Conservation (phyloP, 2,329 filamentous ascomycete species). For the Neofusicoccum kwambonambiense region DNA sequence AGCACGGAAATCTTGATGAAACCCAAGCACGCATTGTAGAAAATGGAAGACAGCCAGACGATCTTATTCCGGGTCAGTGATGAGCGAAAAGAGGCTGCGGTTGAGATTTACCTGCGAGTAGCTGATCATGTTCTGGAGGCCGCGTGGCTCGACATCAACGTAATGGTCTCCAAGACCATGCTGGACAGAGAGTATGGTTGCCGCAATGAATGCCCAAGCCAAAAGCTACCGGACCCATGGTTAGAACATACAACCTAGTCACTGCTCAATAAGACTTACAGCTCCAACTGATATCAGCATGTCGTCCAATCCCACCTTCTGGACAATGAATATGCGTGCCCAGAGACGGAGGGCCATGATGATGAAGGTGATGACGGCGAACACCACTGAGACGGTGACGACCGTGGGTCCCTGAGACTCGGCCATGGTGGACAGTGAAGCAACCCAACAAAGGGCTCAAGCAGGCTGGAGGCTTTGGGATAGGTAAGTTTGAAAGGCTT, state of each 20-base stretch:
- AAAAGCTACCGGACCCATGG: slow-evolving; percentile 24
- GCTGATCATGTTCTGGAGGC: slow-evolving; percentile 24
- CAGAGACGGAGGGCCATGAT: slow-evolving; percentile 41
- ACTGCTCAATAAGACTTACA: slow-evolving; percentile 23
- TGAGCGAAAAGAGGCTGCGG: background rate
- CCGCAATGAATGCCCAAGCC: slow-evolving; percentile 38
- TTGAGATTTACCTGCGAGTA: slow-evolving; percentile 24
- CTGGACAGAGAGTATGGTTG: slow-evolving; percentile 33
- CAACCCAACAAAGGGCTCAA: slow-evolving; percentile 9
- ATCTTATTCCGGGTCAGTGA: slow-evolving; percentile 7
- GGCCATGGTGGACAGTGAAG: slow-evolving; percentile 6
- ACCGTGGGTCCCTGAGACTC: slow-evolving; percentile 23
- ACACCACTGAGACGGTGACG: slow-evolving; percentile 36
- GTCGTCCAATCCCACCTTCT: slow-evolving; percentile 33
- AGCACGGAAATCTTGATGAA: slow-evolving; percentile 50
- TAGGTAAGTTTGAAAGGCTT: background rate
- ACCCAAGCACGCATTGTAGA: slow-evolving; percentile 46
- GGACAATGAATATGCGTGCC: slow-evolving; percentile 40
- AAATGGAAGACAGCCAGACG: slow-evolving; percentile 50
- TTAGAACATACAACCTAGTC: slow-evolving; percentile 20
- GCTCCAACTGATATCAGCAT: slow-evolving; percentile 26
- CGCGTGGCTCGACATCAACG: slow-evolving; percentile 24
- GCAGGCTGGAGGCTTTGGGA: background rate
- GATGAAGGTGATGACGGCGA: slow-evolving; percentile 39
- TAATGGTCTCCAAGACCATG: slow-evolving; percentile 24